Evolutionary conservation across 345 rosid genomes (phyloP).

Genomic region (Conringia planisiliqua): DNA sequence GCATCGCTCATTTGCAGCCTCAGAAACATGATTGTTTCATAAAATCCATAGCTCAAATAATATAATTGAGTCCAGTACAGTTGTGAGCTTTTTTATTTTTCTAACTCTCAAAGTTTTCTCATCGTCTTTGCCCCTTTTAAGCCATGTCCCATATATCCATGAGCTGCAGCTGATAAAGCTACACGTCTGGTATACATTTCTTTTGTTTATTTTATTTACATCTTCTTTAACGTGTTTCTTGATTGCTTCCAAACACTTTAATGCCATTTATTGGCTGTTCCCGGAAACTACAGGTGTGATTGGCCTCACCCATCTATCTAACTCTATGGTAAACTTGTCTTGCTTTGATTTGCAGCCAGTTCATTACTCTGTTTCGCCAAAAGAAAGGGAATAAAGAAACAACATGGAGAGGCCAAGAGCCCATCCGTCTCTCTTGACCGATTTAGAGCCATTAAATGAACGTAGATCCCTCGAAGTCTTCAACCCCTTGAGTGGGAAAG

Average conservation of each 20-base stretch:
- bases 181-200: background rate
- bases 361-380: slow-evolving; percentile 22
- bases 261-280: slow-evolving; percentile 25
- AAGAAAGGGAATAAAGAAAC: slow-evolving; percentile 4
- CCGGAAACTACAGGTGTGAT: slow-evolving; percentile 16
- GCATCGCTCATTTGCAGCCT: slow-evolving; percentile 45
- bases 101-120: background rate
- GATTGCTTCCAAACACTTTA: slow-evolving; percentile 19
- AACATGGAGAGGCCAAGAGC: slow-evolving; percentile 36
- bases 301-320: slow-evolving; percentile 17
- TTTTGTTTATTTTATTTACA: background rate
- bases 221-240: slow-evolving; percentile 33
- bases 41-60: background rate
- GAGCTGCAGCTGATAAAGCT: slow-evolving; percentile 32
- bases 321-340: slow-evolving; percentile 19
- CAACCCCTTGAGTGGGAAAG: slow-evolving; percentile 26
- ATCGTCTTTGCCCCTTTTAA: slow-evolving; percentile 21
- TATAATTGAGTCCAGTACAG: slow-evolving; percentile 8
- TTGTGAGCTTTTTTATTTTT: background rate
- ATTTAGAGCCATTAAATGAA: slow-evolving; percentile 17
- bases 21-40: slow-evolving; percentile 33
- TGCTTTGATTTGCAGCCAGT: slow-evolving; percentile 16
- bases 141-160: slow-evolving; percentile 25
- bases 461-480: slow-evolving; percentile 38
- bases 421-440: slow-evolving; percentile 25